Evolutionary conservation across 2,329 filamentous ascomycete genomes (phyloP), one percentile per base, ranked within the genome.

Genomic region (Pseudocercospora vitis): DNA sequence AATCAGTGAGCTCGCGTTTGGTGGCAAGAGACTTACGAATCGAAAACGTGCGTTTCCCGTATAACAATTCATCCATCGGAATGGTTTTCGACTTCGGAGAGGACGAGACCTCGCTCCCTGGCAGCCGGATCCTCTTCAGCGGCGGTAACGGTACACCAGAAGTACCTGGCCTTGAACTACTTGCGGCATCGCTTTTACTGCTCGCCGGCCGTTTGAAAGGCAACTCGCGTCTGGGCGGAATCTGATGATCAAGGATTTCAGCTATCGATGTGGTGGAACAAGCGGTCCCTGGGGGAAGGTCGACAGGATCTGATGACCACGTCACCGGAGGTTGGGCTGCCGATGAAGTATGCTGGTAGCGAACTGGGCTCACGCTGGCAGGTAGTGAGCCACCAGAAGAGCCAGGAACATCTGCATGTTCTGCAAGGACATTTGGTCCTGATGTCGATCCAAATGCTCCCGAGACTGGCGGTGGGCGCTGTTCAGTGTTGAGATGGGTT

Each of bases 121-220:
- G 35, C 6, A 33, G 21, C 29, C 37, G 49, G 7, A 49, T 35
- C 31, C 39, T 48, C 33, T 49, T 55, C 3, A 75, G 62, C 6
- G 72, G 70, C 31, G 70, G 67, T 12, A 73, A 59, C 16, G 68
- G 8, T 9, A 65, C n/a, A 2, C 65, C 60, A n/a, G 63, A 57
- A 12, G 53, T 57, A 2, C 50, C 46, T 8, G 61, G 61, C n/a
- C 60, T 37, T 24, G 58, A 63, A 28, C 52, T 63, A 37, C 26
- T 11, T 7, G 26, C 26, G 26, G 32, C 33, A 18, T 52, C 48
- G 28, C 51, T 58, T 60, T 29, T 63, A 58, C 45, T 66, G 67
- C 31, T 63, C 53, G 67, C 68, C n/a, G 66, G 60, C 6, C 70
- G 66, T 31, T 65, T 60, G 56, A 76, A 76, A 3, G 73, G 72